Percentiles rank a stretch among this genome's conserved stretches.
Evolutionary conservation across 2,329 filamentous ascomycete species (phyloP).

Genomic region (Huntiella savannae): DNA sequence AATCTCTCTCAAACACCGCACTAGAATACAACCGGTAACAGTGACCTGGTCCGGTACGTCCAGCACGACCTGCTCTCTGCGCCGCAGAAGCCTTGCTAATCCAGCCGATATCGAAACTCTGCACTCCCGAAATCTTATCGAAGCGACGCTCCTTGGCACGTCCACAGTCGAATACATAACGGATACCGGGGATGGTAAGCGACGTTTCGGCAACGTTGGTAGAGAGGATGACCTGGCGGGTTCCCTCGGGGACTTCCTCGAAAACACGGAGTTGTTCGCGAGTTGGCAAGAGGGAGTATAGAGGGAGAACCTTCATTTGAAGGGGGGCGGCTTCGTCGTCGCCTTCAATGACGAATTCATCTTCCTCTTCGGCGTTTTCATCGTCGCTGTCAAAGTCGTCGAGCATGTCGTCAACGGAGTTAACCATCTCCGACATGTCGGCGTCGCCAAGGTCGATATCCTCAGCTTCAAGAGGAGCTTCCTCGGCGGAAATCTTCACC

Average conservation of each 20-base stretch:
- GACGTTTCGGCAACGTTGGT: slow-evolving; percentile 96
- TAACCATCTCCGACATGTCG: slow-evolving; percentile 29
- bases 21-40: slow-evolving; percentile 92
- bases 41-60: slow-evolving; percentile 86
- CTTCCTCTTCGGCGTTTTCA: slow-evolving; percentile 35
- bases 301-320: slow-evolving; percentile 72
- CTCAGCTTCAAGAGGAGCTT: slow-evolving; percentile 65
- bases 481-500: slow-evolving; percentile 56
- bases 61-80: slow-evolving; percentile 82
- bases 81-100: slow-evolving; percentile 93
- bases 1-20: slow-evolving; percentile 80
- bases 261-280: slow-evolving; percentile 85
- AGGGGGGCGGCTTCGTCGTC: slow-evolving; percentile 35
- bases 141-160: slow-evolving; percentile 84
- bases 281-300: slow-evolving; percentile 83
- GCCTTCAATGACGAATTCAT: slow-evolving; percentile 51
- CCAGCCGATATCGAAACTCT: slow-evolving; percentile 90
- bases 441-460: slow-evolving; percentile 65
- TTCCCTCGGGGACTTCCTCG: slow-evolving; percentile 62
- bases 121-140: slow-evolving; percentile 72
- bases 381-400: slow-evolving; percentile 42
- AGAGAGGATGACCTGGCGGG: slow-evolving; percentile 70
- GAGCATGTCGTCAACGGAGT: slow-evolving; percentile 34
- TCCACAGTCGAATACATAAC: slow-evolving; percentile 91
- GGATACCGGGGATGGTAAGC: slow-evolving; percentile 85